Conservation (phyloP, 2,329 filamentous ascomycete genomes). For the Coccinonectria pachysandricola region DNA sequence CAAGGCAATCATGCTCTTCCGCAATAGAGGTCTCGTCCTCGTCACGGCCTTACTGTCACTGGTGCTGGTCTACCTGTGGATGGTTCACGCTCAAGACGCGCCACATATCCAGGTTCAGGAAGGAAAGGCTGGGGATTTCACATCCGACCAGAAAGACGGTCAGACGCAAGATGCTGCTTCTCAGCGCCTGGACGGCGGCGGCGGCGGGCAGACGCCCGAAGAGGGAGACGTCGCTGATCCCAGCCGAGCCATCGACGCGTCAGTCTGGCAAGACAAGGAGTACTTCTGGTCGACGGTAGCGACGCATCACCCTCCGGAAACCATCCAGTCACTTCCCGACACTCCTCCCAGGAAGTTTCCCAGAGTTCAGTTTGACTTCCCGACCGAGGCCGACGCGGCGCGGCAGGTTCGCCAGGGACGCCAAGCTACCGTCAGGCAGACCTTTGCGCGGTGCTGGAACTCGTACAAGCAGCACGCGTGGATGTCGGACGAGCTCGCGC, state of each 20-base stretch:
- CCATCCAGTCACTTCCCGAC: conserved; percentile 22
- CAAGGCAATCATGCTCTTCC: conserved; percentile 15
- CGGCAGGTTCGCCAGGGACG: conserved; percentile 24
- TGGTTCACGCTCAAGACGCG: conserved; percentile 8
- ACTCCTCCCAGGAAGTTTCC: conserved; percentile 19
- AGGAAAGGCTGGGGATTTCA: too few relatives aligned
- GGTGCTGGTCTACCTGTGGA: conserved; percentile 13
- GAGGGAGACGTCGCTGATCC: conserved; percentile 9
- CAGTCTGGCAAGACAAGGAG: conserved; percentile 13
- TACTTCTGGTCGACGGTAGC: conserved; percentile 20
- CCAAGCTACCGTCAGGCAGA: conserved; percentile 29
- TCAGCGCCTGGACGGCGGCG: too few relatives aligned
- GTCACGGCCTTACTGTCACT: conserved; percentile 11
- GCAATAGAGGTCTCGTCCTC: conserved; percentile 12
- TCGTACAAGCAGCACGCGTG: conserved; percentile 54
- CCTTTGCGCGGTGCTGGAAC: conserved; percentile 35
- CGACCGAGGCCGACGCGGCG: conserved; percentile 12
- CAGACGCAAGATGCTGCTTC: too few relatives aligned
- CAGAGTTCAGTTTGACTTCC: conserved; percentile 23
- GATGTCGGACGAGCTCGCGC: conserved; percentile 52
- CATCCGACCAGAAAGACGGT: too few relatives aligned
- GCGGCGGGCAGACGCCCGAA: too few relatives aligned
- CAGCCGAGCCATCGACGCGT: conserved; percentile 12
- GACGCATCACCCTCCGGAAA: conserved; percentile 17
- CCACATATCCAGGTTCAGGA: too few relatives aligned